A percentile compares a stretch with the other conserved stretches of the same genome.
Evolutionary conservation across 2,329 filamentous ascomycete species (phyloP).

Genomic region (Arthroderma sp.): DNA sequence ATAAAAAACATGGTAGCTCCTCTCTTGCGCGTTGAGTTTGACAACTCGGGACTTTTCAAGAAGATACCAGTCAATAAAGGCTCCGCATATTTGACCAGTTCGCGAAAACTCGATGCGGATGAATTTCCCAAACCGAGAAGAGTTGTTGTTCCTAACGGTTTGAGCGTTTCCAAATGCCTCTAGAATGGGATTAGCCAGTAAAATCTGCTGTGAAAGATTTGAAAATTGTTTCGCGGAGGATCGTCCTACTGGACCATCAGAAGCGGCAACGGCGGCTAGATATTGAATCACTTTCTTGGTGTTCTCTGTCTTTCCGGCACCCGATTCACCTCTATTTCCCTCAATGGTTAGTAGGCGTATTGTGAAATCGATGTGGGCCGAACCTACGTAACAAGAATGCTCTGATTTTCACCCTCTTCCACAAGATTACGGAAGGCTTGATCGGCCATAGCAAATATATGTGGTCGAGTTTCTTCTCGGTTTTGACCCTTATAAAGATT

Average conservation of each 20-base stretch:
- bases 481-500: conserved; percentile 93
- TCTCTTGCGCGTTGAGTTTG: conserved; percentile 69
- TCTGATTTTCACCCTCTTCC: conserved; percentile 90
- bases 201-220: conserved; percentile 88
- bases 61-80: conserved; percentile 97
- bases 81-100: conserved; percentile 79
- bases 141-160: conserved; percentile 96
- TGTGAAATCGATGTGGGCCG: not conserved
- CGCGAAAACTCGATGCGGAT: conserved; percentile 92
- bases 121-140: conserved; percentile 95
- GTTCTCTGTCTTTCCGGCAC: conserved; percentile 96
- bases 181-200: conserved; percentile 90
- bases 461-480: conserved; percentile 87
- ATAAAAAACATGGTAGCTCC: conserved; percentile 97
- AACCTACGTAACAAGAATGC: conserved; percentile 75
- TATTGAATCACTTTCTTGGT: conserved; percentile 99
- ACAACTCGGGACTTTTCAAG: conserved; percentile 97
- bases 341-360: conserved; percentile 7
- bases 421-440: conserved; percentile 91
- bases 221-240: conserved; percentile 56
- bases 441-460: conserved; percentile 96
- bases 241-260: conserved; percentile 53
- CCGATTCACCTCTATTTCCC: conserved; percentile 62
- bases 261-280: conserved; percentile 79
- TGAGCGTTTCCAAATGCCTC: conserved; percentile 98